Conservation (phyloP, 2,329 filamentous ascomycete genomes). For the Fusarium duplospermum region DNA sequence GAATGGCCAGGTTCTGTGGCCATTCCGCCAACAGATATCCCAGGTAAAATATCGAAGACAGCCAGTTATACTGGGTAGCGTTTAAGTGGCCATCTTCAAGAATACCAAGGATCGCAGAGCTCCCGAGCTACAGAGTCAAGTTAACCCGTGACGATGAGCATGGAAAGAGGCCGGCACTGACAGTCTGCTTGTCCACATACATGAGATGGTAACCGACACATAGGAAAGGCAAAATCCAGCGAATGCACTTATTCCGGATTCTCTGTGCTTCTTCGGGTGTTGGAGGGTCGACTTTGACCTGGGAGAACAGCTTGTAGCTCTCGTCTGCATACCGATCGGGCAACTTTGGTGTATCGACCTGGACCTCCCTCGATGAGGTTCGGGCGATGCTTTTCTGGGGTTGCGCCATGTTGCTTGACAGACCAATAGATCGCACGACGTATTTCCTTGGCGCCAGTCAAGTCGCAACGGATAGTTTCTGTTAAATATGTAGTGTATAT, state of each 20-base stretch:
- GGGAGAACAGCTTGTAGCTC: not conserved
- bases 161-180: not conserved
- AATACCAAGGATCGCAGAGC: not conserved
- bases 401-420: not conserved
- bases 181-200: slow-evolving; percentile 1
- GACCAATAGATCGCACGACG: not conserved
- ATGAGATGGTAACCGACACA: not conserved
- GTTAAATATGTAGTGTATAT: not conserved
- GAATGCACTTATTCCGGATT: not conserved
- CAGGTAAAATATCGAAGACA: not conserved
- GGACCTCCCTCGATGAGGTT: not conserved
- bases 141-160: not conserved
- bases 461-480: not conserved
- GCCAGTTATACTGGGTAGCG: not conserved
- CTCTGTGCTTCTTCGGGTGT: not conserved
- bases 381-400: not conserved
- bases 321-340: not conserved
- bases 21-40: not conserved
- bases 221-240: not conserved
- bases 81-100: not conserved
- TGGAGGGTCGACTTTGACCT: not conserved
- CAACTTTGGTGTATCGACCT: not conserved
- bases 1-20: not conserved
- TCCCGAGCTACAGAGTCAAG: not conserved
- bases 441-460: not conserved